Percentiles rank a stretch among this genome's conserved stretches.
Conservation (phyloP, 768 basidiomycete genomes). For the Naematelia encephala region DNA sequence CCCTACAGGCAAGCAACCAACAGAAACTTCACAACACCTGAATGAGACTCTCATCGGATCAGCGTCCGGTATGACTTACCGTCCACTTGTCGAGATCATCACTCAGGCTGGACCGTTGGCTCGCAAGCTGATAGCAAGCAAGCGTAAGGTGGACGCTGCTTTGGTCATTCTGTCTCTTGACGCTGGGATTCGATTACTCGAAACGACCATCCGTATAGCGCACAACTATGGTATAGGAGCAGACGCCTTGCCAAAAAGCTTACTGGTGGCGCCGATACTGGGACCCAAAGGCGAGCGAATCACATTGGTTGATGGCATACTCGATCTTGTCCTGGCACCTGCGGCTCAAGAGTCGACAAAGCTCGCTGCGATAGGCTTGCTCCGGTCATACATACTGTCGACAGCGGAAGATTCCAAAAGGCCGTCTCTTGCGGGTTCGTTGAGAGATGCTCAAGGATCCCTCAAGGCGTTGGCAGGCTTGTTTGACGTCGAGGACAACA, state of each 20-base stretch:
- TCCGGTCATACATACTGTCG: slow-evolving; percentile 29
- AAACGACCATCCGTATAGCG: slow-evolving; percentile 29
- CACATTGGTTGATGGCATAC: slow-evolving; percentile 25
- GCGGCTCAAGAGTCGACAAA: slow-evolving; percentile 15
- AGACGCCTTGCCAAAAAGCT: slow-evolving; percentile 20
- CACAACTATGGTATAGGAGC: slow-evolving; percentile 11
- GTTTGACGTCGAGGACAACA: slow-evolving; percentile 2
- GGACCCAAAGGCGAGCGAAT: slow-evolving; percentile 14
- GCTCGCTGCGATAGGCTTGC: slow-evolving; percentile 15
- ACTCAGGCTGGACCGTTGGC: slow-evolving; percentile 63
- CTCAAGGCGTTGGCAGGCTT: slow-evolving; percentile 17
- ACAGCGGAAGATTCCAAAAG: slow-evolving; percentile 21
- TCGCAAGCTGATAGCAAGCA: slow-evolving; percentile 54
- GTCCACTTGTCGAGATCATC: slow-evolving; percentile 71
- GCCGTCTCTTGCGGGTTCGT: slow-evolving; percentile 34
- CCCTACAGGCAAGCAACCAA: slow-evolving; percentile 9
- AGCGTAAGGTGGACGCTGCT: slow-evolving; percentile 24
- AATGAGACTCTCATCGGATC: slow-evolving; percentile 69
- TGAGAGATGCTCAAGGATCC: slow-evolving; percentile 22
- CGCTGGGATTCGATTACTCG: slow-evolving; percentile 21
- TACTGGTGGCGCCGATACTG: slow-evolving; percentile 18
- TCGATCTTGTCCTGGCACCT: slow-evolving; percentile 20
- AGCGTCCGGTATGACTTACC: slow-evolving; percentile 74
- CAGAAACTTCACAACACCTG: slow-evolving; percentile 50
- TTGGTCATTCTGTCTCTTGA: slow-evolving; percentile 22